phyloP scores from a whole-genome alignment of 768 basidiomycete genomes.

The Rhizopogon roseolus region DNA sequence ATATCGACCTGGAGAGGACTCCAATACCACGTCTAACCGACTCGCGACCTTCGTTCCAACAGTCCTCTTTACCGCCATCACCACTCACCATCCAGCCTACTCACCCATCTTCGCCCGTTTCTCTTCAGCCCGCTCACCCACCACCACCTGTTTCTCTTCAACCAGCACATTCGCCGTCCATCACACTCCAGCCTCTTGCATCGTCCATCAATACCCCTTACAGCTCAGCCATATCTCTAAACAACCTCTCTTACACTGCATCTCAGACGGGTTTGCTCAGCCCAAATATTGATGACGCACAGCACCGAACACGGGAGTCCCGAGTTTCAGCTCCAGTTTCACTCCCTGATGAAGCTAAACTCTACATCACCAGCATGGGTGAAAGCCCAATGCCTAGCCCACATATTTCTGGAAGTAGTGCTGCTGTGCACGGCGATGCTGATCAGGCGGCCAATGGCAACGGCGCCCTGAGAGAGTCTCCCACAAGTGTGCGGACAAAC shows the following conservation, averaged over 20 bases:
- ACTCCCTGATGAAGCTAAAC: conserved; percentile 72
- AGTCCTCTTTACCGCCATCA: conserved; percentile 1
- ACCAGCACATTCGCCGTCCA: conserved; percentile 5
- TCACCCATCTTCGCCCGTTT: conserved; percentile 1
- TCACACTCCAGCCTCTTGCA: conserved; percentile 30
- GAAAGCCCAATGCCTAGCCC: conserved; percentile 63
- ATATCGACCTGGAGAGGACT: not conserved
- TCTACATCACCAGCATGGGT: conserved; percentile 63
- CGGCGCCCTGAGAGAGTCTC: conserved; percentile 3
- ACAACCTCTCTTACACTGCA: conserved; percentile 13
- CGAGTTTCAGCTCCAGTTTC: conserved; percentile 50
- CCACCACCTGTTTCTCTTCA: conserved; percentile 5
- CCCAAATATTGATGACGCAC: conserved; percentile 26
- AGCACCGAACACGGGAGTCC: conserved; percentile 56
- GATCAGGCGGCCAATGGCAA: not conserved
- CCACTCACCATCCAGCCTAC: not conserved
- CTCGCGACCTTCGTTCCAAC: conserved; percentile 2
- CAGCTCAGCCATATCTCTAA: conserved; percentile 9
- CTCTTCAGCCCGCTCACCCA: conserved; percentile 1
- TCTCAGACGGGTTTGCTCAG: conserved; percentile 12
- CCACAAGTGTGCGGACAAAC: conserved; percentile 9
- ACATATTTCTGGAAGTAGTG: conserved; percentile 12
- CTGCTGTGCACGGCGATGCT: not conserved
- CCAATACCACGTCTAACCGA: not conserved
- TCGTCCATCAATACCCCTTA: conserved; percentile 20